Evolutionary conservation across 2,329 filamentous ascomycete genomes (phyloP), one percentile per base, ranked within the genome.

Genomic region (Exophiala sideris): DNA sequence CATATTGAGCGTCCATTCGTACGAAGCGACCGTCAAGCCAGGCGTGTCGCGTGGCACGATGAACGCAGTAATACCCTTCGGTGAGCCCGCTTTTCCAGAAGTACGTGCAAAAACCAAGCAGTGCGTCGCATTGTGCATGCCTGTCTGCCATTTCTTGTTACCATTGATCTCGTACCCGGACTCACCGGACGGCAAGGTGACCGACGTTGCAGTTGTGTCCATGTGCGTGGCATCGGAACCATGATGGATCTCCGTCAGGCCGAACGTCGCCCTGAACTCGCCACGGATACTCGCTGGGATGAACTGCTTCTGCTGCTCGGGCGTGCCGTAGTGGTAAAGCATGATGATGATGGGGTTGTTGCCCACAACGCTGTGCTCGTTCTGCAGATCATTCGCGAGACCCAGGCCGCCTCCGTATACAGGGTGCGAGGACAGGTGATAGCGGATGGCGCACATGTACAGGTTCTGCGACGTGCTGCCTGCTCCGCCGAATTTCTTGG

Each of bases 1-100:
- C 82, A 85, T 86, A 62, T 85, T 85, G 48, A 85, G 75, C 1
- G 82, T 85, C 80, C 81, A 85, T 67, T 85, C 78, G 60, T 82
- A 85, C 35, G 78, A 81, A 42, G 78, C 74, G 6, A 83, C 75
- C 18, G 73, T 71, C 12, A 85, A 61, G 0, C 82, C 82, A 1
- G 73, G 72, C 0, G 80, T 76, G 1, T 77, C 68, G 32, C 71
- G 67, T 1, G 82, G 81, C 1, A 84, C 77, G 24, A 85, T 72
- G 61, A 85, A 85, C 48, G 81, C 83, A 1, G 80, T 82, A 39
- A 85, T 84, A 0, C 83, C 83, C 50, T 71, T 73, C 0, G 78
- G 71, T 3, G 77, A 73, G 1, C 82, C 82, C 16, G 76, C 65
- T 45, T 73, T 70, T 2, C 80, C 80, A 11, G 74, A 74, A 0